These are phyloP conservation scores for Camellia granthamiana DNA, from an alignment of 148 eudicot genomes.

Conservation along the genomic window DNA sequence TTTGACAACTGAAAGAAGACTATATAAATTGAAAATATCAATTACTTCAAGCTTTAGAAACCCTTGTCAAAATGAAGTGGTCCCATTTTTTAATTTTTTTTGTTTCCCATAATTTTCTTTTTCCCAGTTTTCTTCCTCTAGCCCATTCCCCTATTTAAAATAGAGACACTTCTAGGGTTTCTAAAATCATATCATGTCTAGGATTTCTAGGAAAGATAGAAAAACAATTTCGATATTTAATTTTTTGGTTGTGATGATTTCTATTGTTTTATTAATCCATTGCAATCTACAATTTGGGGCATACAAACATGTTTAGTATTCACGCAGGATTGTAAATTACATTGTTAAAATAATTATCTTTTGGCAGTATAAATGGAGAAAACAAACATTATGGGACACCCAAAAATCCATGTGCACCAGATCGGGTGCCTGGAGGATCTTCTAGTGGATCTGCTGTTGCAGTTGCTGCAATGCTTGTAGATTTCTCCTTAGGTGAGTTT, in stretches of 20 bases:
- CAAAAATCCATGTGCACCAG: constrained; percentile 69
- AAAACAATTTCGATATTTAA: neutral
- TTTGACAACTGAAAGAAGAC: neutral
- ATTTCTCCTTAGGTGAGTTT: constrained; percentile 68
- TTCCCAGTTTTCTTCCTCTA: too few species aligned
- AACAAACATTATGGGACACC: constrained; percentile 90
- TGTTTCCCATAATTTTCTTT: neutral
- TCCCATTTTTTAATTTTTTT: neutral
- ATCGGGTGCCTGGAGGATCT: constrained; percentile 90
- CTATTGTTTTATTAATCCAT: neutral
- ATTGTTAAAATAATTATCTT: neutral
- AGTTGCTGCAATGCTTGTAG: constrained; percentile 73
- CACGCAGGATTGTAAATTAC: neutral
- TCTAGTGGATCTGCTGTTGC: constrained; percentile 97
- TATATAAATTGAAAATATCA: neutral
- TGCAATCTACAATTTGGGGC: neutral
- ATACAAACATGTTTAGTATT: neutral
- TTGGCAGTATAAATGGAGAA: constrained; percentile 81
- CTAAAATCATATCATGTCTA: neutral
- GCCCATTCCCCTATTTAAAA: neutral
- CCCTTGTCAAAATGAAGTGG: neutral
- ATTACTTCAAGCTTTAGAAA: neutral
- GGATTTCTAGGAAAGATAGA: neutral
- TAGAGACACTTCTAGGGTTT: neutral
- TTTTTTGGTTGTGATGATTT: neutral